Evolutionary conservation across 2,329 filamentous ascomycete genomes (phyloP), one percentile per base, ranked within the genome.

Genomic region (Sphaerulina musiva): DNA sequence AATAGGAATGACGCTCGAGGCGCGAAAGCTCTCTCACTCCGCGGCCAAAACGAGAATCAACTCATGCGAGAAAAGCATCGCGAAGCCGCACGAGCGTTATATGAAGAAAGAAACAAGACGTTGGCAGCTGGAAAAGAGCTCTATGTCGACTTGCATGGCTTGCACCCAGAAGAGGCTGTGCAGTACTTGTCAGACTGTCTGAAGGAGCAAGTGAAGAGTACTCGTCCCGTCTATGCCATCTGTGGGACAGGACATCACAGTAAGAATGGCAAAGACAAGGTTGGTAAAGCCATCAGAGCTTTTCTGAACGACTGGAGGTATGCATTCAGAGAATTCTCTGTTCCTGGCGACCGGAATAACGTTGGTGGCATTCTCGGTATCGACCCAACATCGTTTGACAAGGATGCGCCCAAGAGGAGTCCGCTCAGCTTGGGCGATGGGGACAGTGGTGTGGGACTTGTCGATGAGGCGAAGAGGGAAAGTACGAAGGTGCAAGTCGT

Each of bases 241-340:
- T 96, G 91, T 1, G 93, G 93, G 43, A 97, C 92, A 1, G 93
- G 92, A 3, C 91, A 97, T 67, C 93, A 98, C 73, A 95, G 89
- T 70, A 97, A 97, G 77, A 96, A 96, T 68, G 92, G 93, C 65
- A 97, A 97, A 71, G 93, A 98, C 73, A 98, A 98, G 74, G 89
- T 98, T 36, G 92, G 92, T 68, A 95, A 95, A 73, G 90, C 91
- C 1, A 85, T 97, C 58, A 85, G 93, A 51, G 83, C 81, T 62
- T 97, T 95, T 74, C 76, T 98, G 52, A 95, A 92, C 68, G 92
- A 97, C 69, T 95, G 91, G 90, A 83, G 89, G 59, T 98, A 96
- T 69, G 87, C 89, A 0, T 98, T 92, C 73, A 86, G 92, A 51
- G 93, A 98, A 72, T 98, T 98, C 72, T 93, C 87, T 38, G 91